Conservation (phyloP, 306 rosid genomes). For the Ormosia semicastrata region DNA sequence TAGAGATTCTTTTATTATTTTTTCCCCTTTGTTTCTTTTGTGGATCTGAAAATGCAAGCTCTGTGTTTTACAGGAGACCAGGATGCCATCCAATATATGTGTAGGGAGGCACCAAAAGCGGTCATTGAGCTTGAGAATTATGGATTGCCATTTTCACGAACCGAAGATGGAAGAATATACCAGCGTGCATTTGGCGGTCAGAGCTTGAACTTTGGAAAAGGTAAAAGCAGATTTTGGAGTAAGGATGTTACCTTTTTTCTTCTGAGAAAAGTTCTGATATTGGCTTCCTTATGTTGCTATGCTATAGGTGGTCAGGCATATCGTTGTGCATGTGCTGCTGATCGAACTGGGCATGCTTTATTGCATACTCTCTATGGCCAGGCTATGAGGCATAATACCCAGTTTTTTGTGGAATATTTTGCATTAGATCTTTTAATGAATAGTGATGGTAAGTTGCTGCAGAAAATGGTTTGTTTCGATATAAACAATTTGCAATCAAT, state of each 20-base stretch:
- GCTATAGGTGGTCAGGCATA: constrained; percentile 86
- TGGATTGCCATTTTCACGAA: constrained; percentile 89
- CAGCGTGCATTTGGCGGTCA: constrained; percentile 99
- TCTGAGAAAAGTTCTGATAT: constrained; percentile 24
- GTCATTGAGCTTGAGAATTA: constrained; percentile 94
- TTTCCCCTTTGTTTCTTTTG: neutral
- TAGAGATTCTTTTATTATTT: constrained; percentile 15
- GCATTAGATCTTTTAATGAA: constrained; percentile 84
- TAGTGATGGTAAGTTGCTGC: constrained; percentile 64
- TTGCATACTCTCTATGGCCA: constrained; percentile 93
- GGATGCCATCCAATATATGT: constrained; percentile 97
- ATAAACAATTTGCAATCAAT: neutral
- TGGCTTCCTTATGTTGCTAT: constrained; percentile 22
- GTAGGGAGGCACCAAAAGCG: constrained; percentile 95
- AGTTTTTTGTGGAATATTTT: constrained; percentile 89
- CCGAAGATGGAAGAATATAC: constrained; percentile 85
- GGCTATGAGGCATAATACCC: constrained; percentile 93
- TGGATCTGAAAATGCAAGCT: constrained; percentile 16
- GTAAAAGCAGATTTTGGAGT: constrained; percentile 34
- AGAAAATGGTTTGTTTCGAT: neutral
- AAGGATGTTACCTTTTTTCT: neutral
- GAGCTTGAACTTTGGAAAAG: constrained; percentile 92
- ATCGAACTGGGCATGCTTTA: constrained; percentile 94
- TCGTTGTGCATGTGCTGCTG: constrained; percentile 97
- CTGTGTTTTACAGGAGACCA: constrained; percentile 69